Evolutionary conservation across 192 early-diverging fungal species (phyloP).

Genomic region (Haplosporangium gracile): DNA sequence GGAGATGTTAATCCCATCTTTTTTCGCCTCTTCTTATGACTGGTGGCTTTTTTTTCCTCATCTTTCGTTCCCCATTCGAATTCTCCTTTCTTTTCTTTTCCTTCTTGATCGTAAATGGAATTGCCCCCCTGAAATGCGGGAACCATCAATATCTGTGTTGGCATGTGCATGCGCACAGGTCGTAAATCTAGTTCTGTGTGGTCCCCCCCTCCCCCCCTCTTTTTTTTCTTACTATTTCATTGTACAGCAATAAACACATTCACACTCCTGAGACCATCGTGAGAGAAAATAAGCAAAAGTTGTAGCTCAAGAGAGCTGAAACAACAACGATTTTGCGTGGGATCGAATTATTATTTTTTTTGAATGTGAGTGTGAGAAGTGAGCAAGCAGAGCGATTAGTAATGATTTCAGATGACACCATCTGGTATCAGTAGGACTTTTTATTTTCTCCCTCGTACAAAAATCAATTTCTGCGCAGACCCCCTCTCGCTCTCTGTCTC

Average conservation of each 20-base stretch:
- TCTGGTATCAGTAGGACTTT: conserved; percentile 11
- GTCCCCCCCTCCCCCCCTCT: background rate
- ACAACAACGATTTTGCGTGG: background rate
- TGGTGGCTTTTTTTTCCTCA: background rate
- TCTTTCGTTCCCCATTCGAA: background rate
- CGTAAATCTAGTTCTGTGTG: background rate
- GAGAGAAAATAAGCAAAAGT: background rate
- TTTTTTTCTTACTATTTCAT: background rate
- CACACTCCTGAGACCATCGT: background rate
- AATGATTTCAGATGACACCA: conserved; percentile 12
- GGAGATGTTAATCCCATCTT: background rate
- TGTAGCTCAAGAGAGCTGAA: background rate
- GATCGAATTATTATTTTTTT: background rate
- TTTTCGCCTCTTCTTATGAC: background rate
- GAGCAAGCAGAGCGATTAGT: background rate
- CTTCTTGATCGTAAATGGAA: background rate
- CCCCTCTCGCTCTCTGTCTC: background rate
- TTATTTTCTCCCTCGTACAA: conserved; percentile 1
- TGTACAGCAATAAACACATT: background rate
- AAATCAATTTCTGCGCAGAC: background rate
- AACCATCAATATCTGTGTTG: background rate
- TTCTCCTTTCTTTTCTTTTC: background rate
- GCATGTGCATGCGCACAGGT: conserved; percentile 6
- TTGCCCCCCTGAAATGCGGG: background rate
- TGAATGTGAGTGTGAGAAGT: background rate